Base-by-base conservation (phyloP, 176 grass and related monocot species). In the Miscanthus lutarioriparius region DNA sequence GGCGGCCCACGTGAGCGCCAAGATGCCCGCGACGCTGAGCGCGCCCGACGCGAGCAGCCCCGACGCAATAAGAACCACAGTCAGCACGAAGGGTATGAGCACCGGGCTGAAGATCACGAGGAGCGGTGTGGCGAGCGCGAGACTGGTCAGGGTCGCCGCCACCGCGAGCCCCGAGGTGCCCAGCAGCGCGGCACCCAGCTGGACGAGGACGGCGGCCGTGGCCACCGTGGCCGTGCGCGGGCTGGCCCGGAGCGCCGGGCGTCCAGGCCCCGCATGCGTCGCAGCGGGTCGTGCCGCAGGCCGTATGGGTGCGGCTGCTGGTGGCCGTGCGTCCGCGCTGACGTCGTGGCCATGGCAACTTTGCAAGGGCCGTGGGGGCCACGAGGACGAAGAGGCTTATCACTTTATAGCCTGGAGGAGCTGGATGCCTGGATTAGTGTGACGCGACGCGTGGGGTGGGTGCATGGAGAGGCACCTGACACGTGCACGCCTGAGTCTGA, bases 51-150 rank as follows among this genome's bases (percentile, higher is more conserved):
- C 73, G 14, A 56, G 28, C 64, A 93, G 59, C 23, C 85, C 91
- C 8, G 77, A 74, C 2, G 32, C 48, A 3, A 85, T 59, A 39
- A 90, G 88, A 44, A 20, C 85, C 3, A 76, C 37, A 0, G 37
- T 86, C 25, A 92, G 26, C 3, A 41, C 91, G 10, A 77, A 85
- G 0, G 88, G 77, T 8, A 90, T 72, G 23, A 93, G 66, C 11
- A 93, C 79, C 22, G 91, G 88, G 72, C 91, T 93, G 85, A 85
- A 88, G 28, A 93, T 54, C 44, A 93, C 33, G 30, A 88, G 75
- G 43, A 90, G 85, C 7, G 88, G 88, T 40, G 67, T n/a, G 3
- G 65, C 25, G 7, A 93, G 40, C 0, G 85, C 77, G 54, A 85
- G 26, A 10, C 88, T 66, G 15, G 64, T n/a, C 58, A 80, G 20